Evolutionary conservation across 2,329 filamentous ascomycete genomes (phyloP), one percentile per base, ranked within the genome.

Genomic region (Aureobasidium sp.): DNA sequence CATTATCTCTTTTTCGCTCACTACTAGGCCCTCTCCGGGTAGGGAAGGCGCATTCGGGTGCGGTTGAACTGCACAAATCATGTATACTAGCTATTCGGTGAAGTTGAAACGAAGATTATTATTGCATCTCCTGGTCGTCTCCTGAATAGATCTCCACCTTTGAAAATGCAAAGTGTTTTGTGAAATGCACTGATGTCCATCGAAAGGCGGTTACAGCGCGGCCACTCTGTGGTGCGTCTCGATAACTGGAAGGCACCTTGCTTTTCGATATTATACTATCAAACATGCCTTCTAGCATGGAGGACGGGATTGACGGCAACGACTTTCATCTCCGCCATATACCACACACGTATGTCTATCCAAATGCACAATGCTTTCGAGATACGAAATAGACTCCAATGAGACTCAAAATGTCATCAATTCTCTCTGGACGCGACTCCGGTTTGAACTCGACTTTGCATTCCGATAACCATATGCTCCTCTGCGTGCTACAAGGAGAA

Each of bases 1-100:
- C 59, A 62, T 25, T 51, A 51, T 16, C 16, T 62, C 4, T 62
- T 62, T 16, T 62, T 62, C 20, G 47, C 38, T 48, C 45, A 53
- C 38, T 23, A 43, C 11, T 62, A 25, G 47, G 33, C n/a, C 5
- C 9, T 33, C 9, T 10, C 55, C 4, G 18, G n/a, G 7, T 18
- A 18, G 31, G 45, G 2, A 38, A 38, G 43, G 29, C 3, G 45
- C 9, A 6, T 10, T 18, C 9, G 45, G 43, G 43, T 29, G 45
- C 33, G 31, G 58, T 40, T 13, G n/a, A 25, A 29, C 11, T 40
- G 31, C 55, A 47, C 27, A 59, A 45, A 59, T 47, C 27, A 36
- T 59, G 55, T 59, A 59, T 47, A 18, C 11, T 59, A 59, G 31
- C 55, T 47, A 6, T 7, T 29, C 6, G 20, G n/a, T 31, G 40